Percentiles rank a stretch among this genome's conserved stretches.
Conservation (phyloP, 371 early-diverging fungal genomes). For the Mortierella polycephala region DNA sequence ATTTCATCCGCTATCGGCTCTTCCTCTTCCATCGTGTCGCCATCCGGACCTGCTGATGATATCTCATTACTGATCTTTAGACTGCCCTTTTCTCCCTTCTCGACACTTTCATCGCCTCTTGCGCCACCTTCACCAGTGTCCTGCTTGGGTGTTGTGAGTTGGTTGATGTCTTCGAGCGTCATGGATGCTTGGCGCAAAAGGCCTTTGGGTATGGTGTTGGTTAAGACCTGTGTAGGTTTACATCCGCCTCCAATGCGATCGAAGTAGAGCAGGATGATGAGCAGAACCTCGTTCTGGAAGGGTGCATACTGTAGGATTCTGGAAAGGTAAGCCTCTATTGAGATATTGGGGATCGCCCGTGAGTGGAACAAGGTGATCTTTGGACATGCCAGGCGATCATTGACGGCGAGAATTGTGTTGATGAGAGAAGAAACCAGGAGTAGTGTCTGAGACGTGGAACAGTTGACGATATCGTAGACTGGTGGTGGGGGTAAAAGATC, state of each 20-base stretch:
- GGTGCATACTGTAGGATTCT: constrained; percentile 84
- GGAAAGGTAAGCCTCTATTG: constrained; percentile 70
- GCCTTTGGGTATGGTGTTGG: constrained; percentile 45
- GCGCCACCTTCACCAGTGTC: background rate
- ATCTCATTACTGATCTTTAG: background rate
- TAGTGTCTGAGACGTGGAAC: constrained; percentile 55
- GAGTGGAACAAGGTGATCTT: constrained; percentile 83
- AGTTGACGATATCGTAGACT: constrained; percentile 58
- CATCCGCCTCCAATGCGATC: constrained; percentile 75
- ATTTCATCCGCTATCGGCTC: constrained; percentile 46
- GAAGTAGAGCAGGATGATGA: constrained; percentile 85
- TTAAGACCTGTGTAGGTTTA: constrained; percentile 52
- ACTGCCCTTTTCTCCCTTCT: background rate
- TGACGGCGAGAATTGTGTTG: constrained; percentile 67
- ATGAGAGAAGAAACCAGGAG: constrained; percentile 64
- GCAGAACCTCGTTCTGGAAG: constrained; percentile 78
- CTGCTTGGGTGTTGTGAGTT: constrained; percentile 18
- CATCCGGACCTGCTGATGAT: constrained; percentile 4
- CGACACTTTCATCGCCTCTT: constrained; percentile 10
- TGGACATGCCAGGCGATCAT: constrained; percentile 73
- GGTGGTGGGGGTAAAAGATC: constrained; percentile 50
- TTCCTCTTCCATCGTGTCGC: constrained; percentile 31
- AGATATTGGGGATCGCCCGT: constrained; percentile 79
- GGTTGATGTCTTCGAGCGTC: constrained; percentile 28
- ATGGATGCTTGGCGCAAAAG: constrained; percentile 45